Evolutionary conservation across 768 basidiomycete genomes (phyloP), one percentile per base, ranked within the genome.

Genomic region (Hebeloma cylindrosporum): DNA sequence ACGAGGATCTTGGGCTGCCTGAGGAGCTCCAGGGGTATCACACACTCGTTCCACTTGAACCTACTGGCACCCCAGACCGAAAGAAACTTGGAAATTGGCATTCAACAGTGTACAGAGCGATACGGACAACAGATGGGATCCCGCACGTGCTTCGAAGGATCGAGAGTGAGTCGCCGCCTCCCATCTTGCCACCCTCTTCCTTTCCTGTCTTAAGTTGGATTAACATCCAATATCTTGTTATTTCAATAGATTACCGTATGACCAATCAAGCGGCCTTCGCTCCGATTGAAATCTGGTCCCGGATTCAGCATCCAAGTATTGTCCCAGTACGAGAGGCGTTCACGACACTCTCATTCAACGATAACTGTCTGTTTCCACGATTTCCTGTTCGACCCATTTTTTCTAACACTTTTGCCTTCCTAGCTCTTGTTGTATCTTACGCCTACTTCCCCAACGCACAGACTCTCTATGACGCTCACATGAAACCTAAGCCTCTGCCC

Each of bases 21-120:
- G 84, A 89, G 13, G 91, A 95, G 50, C 66, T 97, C 1, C 88
- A 93, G 58, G 88, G 89, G 2, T 99, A 97, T 58, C 91, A 96
- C 63, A 81, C 85, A 0, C 75, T 98, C 11, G 76, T 85, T 6
- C 89, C 89, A 0, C 74, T 98, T 3, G 92, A 94, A 60, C 67
- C 70, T 22, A 64, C 66, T 16, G 57, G 54, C 9, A 59, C 64
- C 7, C 61, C 70, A 10, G 88, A 88, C 16, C 73, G 86, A 27
- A 79, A 87, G 53, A 88, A 87, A 57, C 78, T 91, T 32, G 83
- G 82, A n/a, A 90, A 80, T 52, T 93, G 90, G 82, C 79, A 83
- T 51, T 88, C 87, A 1, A 82, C 80, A 1, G 81, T 92, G 4
- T 98, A 96, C 59, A 81, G 87, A 26, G 96, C 93, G 0, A 80